Evolutionary conservation across 305 asterid genomes (phyloP).

Genomic region (Andrographis paniculata): DNA sequence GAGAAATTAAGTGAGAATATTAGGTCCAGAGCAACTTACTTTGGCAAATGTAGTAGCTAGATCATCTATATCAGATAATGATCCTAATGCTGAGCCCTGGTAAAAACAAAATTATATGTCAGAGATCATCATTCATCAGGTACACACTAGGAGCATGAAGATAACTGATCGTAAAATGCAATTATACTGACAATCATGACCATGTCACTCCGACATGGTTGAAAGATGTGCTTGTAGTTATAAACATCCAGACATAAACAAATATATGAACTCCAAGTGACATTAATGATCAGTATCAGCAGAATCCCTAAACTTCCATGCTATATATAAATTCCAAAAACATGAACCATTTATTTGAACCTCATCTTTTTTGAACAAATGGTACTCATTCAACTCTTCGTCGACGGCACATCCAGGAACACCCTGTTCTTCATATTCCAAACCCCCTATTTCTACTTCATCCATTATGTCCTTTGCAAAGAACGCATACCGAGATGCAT

Average conservation of each 20-base stretch:
- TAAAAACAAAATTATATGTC: slow-evolving; percentile 2
- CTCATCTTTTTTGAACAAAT: slow-evolving; percentile 40
- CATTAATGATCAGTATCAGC: slow-evolving; percentile 5
- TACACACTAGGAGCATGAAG: slow-evolving; percentile 3
- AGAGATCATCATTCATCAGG: background rate
- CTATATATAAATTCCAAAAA: background rate
- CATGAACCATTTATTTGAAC: background rate
- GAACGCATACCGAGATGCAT: slow-evolving; percentile 80
- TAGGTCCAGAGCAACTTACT: slow-evolving; percentile 34
- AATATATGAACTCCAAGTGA: background rate
- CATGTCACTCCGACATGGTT: no score
- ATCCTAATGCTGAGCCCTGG: slow-evolving; percentile 75
- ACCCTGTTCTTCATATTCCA: slow-evolving; percentile 46
- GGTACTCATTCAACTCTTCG: slow-evolving; percentile 66
- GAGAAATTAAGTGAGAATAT: background rate
- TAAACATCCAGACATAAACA: no score
- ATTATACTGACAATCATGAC: no score
- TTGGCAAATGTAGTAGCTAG: slow-evolving; percentile 86
- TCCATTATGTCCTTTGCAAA: slow-evolving; percentile 51
- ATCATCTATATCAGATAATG: slow-evolving; percentile 82
- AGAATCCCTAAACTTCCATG: background rate
- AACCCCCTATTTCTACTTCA: slow-evolving; percentile 63
- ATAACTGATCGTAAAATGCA: background rate
- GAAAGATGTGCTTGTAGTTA: no score
- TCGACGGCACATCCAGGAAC: slow-evolving; percentile 33